These are phyloP conservation scores for Artomyces pyxidatus DNA, from an alignment of 768 basidiomycete genomes.

Conservation along the genomic window DNA sequence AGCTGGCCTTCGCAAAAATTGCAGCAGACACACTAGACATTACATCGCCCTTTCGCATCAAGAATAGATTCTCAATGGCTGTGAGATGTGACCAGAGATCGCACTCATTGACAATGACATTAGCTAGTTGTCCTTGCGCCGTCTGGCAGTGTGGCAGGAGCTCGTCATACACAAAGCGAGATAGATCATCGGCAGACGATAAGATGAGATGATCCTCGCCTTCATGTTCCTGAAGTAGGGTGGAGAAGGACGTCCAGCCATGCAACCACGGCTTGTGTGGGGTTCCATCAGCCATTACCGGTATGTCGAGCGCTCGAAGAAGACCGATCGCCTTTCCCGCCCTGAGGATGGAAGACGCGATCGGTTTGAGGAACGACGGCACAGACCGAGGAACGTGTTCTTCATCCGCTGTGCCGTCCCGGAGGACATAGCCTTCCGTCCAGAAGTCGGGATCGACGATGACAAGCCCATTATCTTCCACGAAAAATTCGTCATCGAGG, in stretches of 20 bases:
- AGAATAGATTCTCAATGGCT: constrained; percentile 58
- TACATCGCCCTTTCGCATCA: constrained; percentile 74
- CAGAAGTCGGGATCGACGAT: constrained; percentile 68
- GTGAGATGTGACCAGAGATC: constrained; percentile 52
- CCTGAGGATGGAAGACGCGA: constrained; percentile 49
- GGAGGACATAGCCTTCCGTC: constrained; percentile 60
- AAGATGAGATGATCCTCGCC: constrained; percentile 25
- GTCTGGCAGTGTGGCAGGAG: constrained; percentile 48
- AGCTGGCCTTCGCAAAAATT: constrained; percentile 62
- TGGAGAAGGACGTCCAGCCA: constrained; percentile 9
- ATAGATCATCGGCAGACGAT: constrained; percentile 56
- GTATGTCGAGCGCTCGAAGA: constrained; percentile 46
- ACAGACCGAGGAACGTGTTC: constrained; percentile 26
- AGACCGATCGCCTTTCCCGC: constrained; percentile 76
- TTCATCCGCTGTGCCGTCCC: constrained; percentile 30
- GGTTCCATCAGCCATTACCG: background rate
- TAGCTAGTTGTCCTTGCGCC: constrained; percentile 44
- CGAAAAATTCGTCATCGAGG: constrained; percentile 74
- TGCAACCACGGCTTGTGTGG: constrained; percentile 2
- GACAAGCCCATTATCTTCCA: constrained; percentile 57
- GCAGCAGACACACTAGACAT: constrained; percentile 67
- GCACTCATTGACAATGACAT: constrained; percentile 61
- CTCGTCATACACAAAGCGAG: constrained; percentile 54
- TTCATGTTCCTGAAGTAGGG: constrained; percentile 2
- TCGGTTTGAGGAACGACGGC: constrained; percentile 55